Base-by-base conservation (phyloP, 169 alveolate species). In the Cryptosporidium viatorum region DNA sequence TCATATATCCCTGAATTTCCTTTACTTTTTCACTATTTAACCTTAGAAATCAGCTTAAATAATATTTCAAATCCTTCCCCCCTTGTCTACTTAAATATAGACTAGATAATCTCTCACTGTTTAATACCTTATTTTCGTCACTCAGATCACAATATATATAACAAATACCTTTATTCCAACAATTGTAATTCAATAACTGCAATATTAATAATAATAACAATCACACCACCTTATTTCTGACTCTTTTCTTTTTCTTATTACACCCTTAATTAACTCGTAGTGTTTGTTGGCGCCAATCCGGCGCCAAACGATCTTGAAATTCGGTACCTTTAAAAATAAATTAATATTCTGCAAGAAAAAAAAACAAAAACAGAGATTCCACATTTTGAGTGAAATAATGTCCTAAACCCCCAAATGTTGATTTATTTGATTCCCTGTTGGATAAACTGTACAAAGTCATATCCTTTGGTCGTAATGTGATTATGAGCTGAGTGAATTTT, bases 391-490 rank as follows among this genome's bases (percentile, higher is more conserved):
- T 0, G 21, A 14, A 16, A 3, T 48, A 48, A 48, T 48, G 14
- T 48, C 21, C 21, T 2, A 14, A 48, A 48, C 12, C 0, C 14
- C 6, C 21, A 48, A 16, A 12, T 16, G 2, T 12, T 48, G 5
- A 16, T 9, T 41, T 1, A 71, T 23, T 58, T 71, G 29, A 94
- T 94, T n/a, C 97, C 97, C 73, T 94, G 96, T 73, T 94, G 97
- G 84, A 93, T 71, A 59, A 85, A 92, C 73, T 94, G 97, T 41
- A 94, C 96, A 18, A 92, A 69, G 84, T 94, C 97, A 91, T 94
- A 94, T 21, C 94, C 92, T 91, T 84, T 89, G 12, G 97, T 94
- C 50, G 96, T 94, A 69, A 91, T 85, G 67, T 92, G 92, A 70
- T 93, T 91, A 26, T 91, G 91, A n/a, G 97, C 94, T 59, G 70